These are phyloP conservation scores for Punica granatum DNA, from an alignment of 345 rosid genomes.

Conservation along the genomic window DNA sequence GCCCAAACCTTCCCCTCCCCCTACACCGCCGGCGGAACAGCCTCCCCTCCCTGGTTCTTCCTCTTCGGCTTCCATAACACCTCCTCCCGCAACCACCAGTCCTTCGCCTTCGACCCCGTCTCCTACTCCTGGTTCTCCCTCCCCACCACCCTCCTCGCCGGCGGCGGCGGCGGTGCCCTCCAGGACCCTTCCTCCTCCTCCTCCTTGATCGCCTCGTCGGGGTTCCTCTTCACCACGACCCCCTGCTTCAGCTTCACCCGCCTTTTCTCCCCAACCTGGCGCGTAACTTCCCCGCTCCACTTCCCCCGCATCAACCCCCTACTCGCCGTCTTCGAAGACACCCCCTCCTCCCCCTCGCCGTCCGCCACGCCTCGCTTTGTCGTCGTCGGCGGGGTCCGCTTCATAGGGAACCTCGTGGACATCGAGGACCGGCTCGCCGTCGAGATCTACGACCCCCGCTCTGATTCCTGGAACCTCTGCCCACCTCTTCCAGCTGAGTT, in stretches of 20 bases:
- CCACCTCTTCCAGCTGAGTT: slow-evolving; percentile 74
- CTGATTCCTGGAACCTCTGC: slow-evolving; percentile 59
- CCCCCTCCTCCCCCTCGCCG: slow-evolving; percentile 4
- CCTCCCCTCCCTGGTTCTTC: slow-evolving; percentile 76
- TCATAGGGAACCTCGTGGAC: slow-evolving; percentile 65
- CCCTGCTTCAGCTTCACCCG: slow-evolving; percentile 59
- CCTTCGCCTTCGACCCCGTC: slow-evolving; percentile 75
- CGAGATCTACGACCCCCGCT: slow-evolving; percentile 53
- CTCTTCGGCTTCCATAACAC: slow-evolving; percentile 88
- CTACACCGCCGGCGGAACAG: slow-evolving; percentile 11
- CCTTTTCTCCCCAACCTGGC: slow-evolving; percentile 42
- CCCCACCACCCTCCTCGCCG: slow-evolving; percentile 23
- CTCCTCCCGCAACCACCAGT: slow-evolving; percentile 61
- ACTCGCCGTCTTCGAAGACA: slow-evolving; percentile 32
- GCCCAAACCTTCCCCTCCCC: slow-evolving; percentile 24
- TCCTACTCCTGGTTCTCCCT: slow-evolving; percentile 66
- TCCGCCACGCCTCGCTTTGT: slow-evolving; percentile 25
- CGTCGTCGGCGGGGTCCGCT: slow-evolving; percentile 67
- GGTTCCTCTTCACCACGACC: slow-evolving; percentile 67
- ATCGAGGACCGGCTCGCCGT: slow-evolving; percentile 67
- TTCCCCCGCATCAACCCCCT: slow-evolving; percentile 61
- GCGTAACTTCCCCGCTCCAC: slow-evolving; percentile 40
- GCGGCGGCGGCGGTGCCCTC: background rate
- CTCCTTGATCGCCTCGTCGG: slow-evolving; percentile 38
- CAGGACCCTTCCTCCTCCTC: slow-evolving; percentile 24